These are phyloP conservation scores for Ganoderma resinaceum DNA, from an alignment of 1,284 basidiomycete species.

Conservation along the genomic window DNA sequence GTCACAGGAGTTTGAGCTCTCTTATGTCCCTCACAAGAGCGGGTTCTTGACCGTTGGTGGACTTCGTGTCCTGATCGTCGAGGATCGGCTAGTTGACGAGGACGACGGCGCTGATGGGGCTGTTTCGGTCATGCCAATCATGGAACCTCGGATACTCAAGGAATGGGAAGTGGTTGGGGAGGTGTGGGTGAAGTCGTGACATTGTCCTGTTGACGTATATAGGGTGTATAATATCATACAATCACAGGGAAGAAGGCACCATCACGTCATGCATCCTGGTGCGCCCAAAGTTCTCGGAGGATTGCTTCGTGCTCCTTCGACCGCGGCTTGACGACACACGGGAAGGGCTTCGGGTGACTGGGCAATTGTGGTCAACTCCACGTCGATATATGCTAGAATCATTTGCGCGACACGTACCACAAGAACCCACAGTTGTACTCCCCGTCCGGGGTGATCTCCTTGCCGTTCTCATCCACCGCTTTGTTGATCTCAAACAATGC, in stretches of 20 bases:
- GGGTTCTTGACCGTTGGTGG: conserved; percentile 72
- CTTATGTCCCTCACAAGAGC: conserved; percentile 58
- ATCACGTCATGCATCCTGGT: conserved; percentile 11
- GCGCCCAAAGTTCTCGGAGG: conserved; percentile 21
- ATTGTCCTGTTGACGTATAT: not conserved
- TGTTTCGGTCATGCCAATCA: conserved; percentile 34
- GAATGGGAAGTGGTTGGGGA: conserved; percentile 76
- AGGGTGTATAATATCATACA: not conserved
- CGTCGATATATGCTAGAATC: not conserved
- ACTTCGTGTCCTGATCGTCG: conserved; percentile 64
- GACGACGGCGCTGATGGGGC: conserved; percentile 50
- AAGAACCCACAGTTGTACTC: conserved; percentile 29
- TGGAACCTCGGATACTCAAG: conserved; percentile 54
- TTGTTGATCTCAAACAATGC: conserved; percentile 29
- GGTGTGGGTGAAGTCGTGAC: conserved; percentile 59
- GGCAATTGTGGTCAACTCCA: not conserved
- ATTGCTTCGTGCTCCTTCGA: conserved; percentile 29
- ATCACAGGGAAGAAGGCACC: not conserved
- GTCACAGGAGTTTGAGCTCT: conserved; percentile 63
- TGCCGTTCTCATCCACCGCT: conserved; percentile 27
- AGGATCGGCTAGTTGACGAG: conserved; percentile 59
- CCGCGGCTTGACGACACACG: conserved; percentile 27
- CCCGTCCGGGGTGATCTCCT: conserved; percentile 27
- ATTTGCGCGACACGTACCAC: conserved; percentile 17
- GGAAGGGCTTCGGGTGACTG: conserved; percentile 34